Conservation (phyloP, 1,284 basidiomycete species). For the Cryptococcus sp. region DNA sequence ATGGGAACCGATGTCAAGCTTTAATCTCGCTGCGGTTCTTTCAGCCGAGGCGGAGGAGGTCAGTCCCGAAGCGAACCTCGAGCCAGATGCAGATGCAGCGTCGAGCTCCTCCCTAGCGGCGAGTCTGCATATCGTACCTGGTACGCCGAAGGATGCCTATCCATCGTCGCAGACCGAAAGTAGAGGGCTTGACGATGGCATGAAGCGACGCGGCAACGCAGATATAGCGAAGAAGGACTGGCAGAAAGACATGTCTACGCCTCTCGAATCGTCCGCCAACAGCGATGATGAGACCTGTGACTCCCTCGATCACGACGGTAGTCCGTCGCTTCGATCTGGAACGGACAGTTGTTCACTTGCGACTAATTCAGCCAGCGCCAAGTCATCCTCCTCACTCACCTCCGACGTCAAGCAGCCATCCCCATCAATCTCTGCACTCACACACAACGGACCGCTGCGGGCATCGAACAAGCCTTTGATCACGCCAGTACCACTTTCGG, state of each 20-base stretch:
- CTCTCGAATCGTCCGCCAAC: background rate
- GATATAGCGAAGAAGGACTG: background rate
- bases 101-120: background rate
- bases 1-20: conserved; percentile 7
- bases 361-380: background rate
- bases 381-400: background rate
- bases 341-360: background rate
- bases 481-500: background rate
- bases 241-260: background rate
- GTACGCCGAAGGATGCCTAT: background rate
- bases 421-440: background rate
- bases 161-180: background rate
- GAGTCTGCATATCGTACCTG: too few species aligned
- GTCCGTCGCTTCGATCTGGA: background rate
- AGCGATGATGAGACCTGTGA: background rate
- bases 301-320: background rate
- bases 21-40: background rate
- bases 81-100: background rate
- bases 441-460: background rate
- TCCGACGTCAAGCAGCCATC: background rate
- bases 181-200: background rate
- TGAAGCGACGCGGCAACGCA: background rate
- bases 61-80: background rate
- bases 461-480: background rate
- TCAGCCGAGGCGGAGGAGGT: background rate